Base-by-base conservation (phyloP, 192 early-diverging fungal species). In the Linnemannia schmuckeri region DNA sequence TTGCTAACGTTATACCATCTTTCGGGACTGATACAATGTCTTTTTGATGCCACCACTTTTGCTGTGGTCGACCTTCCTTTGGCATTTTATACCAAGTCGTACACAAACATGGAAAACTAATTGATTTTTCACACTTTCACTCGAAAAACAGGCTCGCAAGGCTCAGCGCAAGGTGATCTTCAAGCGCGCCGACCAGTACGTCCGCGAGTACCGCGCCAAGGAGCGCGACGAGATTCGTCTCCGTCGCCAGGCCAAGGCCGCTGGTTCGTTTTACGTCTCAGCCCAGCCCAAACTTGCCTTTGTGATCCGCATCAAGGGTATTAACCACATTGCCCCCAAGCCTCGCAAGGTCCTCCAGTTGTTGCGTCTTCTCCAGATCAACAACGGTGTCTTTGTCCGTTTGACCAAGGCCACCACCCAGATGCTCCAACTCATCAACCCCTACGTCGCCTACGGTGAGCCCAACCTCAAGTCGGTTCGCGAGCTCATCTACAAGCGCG, bases 401-500 rank as follows among this genome's bases (percentile, higher is more conserved):
- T 93, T 99, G 86, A 98, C 96, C 93, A 96, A 96, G 93, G 98
- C 99, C 78, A 98, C 98, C 79, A 93, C 95, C 83, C 94, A 98
- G 93, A 98, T 99, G 98, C 94, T 99, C 75, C 96, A 98, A 93
- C 93, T 97, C 91, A 95, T 99, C 90, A 93, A 93, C 77, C 98
- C 98, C 87, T 99, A 97, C 94, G 94, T 99, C 76, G 95, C 98
- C 73, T 96, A 93, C 83, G 96, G 96, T 83, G 96, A 97, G 82
- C 97, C 98, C 90, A 99, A 98, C 95, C 93, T 98, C 75, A 99
- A 99, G 96, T 94, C 97, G 46, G 95, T 99, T 89, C 96, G 97
- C 90, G 99, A 99, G 93, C 92, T 99, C 72, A 94, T 99, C 93
- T 99, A 99, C 97, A 99, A 99, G 96, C 97, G 99, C 82, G 99